These are phyloP conservation scores for Cyberlindnera maclurae DNA, from an alignment of 805 yeast species.

Conservation along the genomic window DNA sequence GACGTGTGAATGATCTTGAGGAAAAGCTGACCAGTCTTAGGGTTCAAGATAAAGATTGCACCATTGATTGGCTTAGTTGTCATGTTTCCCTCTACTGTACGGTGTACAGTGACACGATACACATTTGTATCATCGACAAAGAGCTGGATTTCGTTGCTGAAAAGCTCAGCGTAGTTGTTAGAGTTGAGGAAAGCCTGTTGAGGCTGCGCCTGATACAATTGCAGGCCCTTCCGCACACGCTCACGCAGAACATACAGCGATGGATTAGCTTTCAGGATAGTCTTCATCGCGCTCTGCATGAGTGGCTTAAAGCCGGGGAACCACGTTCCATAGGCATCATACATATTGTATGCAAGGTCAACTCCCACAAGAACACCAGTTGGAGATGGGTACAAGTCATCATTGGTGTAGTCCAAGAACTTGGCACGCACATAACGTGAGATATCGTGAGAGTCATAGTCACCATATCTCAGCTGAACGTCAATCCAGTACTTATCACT, in stretches of 20 bases:
- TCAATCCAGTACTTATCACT: slow-evolving; percentile 86
- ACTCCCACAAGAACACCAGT: slow-evolving; percentile 88
- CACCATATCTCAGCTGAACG: slow-evolving; percentile 92
- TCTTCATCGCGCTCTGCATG: slow-evolving; percentile 85
- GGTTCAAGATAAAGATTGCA: slow-evolving; percentile 82
- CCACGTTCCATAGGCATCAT: slow-evolving; percentile 97
- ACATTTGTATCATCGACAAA: slow-evolving; percentile 93
- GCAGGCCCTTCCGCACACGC: slow-evolving; percentile 89
- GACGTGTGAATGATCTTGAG: slow-evolving; percentile 87
- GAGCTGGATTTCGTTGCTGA: slow-evolving; percentile 74
- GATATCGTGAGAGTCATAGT: slow-evolving; percentile 95
- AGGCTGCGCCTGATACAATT: slow-evolving; percentile 87
- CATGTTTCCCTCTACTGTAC: slow-evolving; percentile 86
- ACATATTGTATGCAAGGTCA: slow-evolving; percentile 93
- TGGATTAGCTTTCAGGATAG: slow-evolving; percentile 92
- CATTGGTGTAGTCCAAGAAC: slow-evolving; percentile 87
- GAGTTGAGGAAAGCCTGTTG: slow-evolving; percentile 89
- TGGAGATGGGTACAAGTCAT: slow-evolving; percentile 83
- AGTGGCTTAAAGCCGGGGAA: slow-evolving; percentile 89
- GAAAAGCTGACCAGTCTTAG: slow-evolving; percentile 84
- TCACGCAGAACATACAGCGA: slow-evolving; percentile 88
- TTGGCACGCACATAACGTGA: slow-evolving; percentile 91
- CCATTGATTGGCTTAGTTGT: slow-evolving; percentile 94
- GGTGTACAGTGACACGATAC: slow-evolving; percentile 85
- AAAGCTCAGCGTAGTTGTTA: slow-evolving; percentile 82